Percentiles rank a stretch among this genome's conserved stretches.
phyloP scores from a whole-genome alignment of 768 basidiomycete species.

The Calocera viscosa region DNA sequence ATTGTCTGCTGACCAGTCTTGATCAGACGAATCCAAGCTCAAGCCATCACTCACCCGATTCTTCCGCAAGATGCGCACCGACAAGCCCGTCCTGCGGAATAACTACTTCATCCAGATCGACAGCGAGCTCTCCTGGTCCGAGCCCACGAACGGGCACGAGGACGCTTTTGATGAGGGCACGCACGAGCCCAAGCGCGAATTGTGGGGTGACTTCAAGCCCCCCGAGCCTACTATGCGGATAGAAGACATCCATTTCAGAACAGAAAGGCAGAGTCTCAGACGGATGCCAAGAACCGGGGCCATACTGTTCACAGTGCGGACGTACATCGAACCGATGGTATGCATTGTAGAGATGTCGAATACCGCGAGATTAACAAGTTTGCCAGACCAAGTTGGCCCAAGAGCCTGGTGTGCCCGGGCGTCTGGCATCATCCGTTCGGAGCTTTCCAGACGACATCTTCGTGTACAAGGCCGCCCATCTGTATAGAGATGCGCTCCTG shows the following conservation, averaged over 20 bases:
- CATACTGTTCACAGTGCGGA: constrained; percentile 48
- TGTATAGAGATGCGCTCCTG: constrained; percentile 28
- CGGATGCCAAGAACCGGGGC: constrained; percentile 51
- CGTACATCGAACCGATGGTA: constrained; percentile 2
- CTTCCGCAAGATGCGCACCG: constrained; percentile 51
- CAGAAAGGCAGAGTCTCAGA: constrained; percentile 55
- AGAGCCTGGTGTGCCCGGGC: constrained; percentile 48
- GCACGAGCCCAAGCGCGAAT: constrained; percentile 11
- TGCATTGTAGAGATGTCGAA: not conserved
- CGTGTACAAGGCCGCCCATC: constrained; percentile 29
- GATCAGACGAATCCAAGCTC: constrained; percentile 47
- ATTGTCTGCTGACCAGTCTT: not conserved
- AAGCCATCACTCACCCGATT: constrained; percentile 54
- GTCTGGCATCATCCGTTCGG: constrained; percentile 50
- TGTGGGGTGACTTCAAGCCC: not conserved
- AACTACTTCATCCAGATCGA: constrained; percentile 38
- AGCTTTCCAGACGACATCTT: constrained; percentile 53
- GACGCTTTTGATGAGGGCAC: constrained; percentile 29
- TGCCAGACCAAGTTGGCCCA: constrained; percentile 32
- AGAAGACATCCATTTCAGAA: constrained; percentile 39
- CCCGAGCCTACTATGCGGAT: not conserved
- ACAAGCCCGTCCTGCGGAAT: constrained; percentile 58
- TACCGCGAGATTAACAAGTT: not conserved
- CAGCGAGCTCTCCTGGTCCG: constrained; percentile 49
- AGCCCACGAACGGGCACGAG: constrained; percentile 44